phyloP scores from a whole-genome alignment of 148 eudicot species.

The Simmondsia chinensis region DNA sequence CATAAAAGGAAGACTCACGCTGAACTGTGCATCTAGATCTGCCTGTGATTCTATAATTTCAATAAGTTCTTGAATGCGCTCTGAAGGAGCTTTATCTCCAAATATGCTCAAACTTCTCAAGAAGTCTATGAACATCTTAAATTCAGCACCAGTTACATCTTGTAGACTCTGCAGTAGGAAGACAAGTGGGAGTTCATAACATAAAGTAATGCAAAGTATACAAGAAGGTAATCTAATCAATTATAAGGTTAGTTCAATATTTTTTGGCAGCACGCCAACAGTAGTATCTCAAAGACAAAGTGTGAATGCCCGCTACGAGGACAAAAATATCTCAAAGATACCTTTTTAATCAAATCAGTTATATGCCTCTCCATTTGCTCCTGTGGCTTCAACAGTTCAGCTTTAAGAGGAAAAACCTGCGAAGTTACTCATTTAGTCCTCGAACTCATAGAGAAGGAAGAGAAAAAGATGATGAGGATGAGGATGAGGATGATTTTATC shows the following conservation, averaged over 20 bases:
- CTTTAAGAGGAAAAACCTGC: conserved; percentile 88
- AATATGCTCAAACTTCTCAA: conserved; percentile 71
- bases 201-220: background rate
- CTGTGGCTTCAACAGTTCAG: conserved; percentile 85
- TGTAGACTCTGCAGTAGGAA: conserved; percentile 69
- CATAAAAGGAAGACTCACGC: conserved; percentile 49
- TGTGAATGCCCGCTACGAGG: too few species aligned
- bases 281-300: too few species aligned
- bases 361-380: conserved; percentile 97
- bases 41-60: conserved; percentile 92
- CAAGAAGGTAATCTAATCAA: too few species aligned
- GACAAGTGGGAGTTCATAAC: background rate
- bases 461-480: too few species aligned
- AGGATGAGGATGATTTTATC: too few species aligned
- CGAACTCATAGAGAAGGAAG: too few species aligned
- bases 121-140: conserved; percentile 94
- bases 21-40: conserved; percentile 80
- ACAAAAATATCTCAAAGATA: too few species aligned
- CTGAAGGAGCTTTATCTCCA: conserved; percentile 82
- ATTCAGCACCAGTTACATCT: conserved; percentile 93
- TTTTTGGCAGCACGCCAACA: too few species aligned
- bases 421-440: background rate
- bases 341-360: conserved; percentile 91
- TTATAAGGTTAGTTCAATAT: too few species aligned
- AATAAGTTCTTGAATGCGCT: conserved; percentile 79